Percentiles rank a stretch among this genome's conserved stretches.
Evolutionary conservation across 192 early-diverging fungal species (phyloP).

Genomic region (Gamsiella multidivaricata): DNA sequence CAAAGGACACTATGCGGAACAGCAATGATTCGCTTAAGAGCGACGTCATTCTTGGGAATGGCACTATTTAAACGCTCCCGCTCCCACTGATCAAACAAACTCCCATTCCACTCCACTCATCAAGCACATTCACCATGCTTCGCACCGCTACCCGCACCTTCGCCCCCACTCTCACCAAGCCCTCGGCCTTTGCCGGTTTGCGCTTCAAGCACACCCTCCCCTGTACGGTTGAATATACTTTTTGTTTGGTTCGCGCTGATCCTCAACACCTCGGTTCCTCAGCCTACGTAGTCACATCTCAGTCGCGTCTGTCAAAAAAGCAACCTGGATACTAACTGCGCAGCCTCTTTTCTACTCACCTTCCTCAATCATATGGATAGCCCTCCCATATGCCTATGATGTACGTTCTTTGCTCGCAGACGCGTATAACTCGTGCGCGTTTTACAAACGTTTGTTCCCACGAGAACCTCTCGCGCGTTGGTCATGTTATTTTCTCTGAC

Average conservation of each 20-base stretch:
- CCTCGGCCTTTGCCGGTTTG: slow-evolving; percentile 38
- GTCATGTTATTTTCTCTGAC: not conserved
- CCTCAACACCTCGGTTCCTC: too few species aligned
- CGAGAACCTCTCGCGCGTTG: not conserved
- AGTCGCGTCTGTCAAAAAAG: too few species aligned
- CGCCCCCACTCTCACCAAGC: slow-evolving; percentile 31
- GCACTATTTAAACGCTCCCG: too few species aligned
- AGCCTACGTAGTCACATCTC: too few species aligned
- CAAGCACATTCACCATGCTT: slow-evolving; percentile 29
- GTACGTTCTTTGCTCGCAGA: too few species aligned
- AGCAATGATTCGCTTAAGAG: too few species aligned
- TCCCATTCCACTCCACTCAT: not conserved
- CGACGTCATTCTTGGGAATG: too few species aligned
- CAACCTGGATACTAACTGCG: not conserved
- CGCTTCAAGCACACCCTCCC: slow-evolving; percentile 55
- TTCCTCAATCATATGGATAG: slow-evolving; percentile 11
- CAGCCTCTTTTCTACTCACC: not conserved
- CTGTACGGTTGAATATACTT: slow-evolving; percentile 23
- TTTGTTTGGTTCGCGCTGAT: not conserved
- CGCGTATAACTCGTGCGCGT: too few species aligned
- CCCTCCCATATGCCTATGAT: slow-evolving; percentile 51
- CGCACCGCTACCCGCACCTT: slow-evolving; percentile 42
- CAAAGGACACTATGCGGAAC: too few species aligned
- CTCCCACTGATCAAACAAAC: too few species aligned
- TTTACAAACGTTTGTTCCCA: too few species aligned